Evolutionary conservation across 495 filamentous ascomycete species (phyloP).

Genomic region (Neurospora sp.): DNA sequence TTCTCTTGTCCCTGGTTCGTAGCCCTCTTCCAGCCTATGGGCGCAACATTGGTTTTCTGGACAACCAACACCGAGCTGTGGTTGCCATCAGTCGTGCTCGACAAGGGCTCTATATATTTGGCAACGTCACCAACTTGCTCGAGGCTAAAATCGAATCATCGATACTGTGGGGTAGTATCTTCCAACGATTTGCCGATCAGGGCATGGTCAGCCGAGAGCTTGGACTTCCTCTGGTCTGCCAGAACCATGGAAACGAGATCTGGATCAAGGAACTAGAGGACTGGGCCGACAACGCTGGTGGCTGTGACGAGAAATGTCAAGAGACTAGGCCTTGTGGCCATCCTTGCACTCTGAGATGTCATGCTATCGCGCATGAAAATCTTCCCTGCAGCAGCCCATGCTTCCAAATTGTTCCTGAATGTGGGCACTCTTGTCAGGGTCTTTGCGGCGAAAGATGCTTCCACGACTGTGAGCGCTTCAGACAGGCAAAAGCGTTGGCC

Average conservation of each 20-base stretch:
- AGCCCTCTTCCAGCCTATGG: slow-evolving; percentile 30
- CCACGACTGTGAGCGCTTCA: slow-evolving; percentile 19
- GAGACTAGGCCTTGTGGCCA: slow-evolving; percentile 34
- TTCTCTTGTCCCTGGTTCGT: slow-evolving; percentile 77
- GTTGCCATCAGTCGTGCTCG: slow-evolving; percentile 85
- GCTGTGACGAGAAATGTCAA: slow-evolving; percentile 45
- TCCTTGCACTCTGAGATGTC: slow-evolving; percentile 34
- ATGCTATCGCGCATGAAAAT: slow-evolving; percentile 44
- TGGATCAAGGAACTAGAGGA: slow-evolving; percentile 39
- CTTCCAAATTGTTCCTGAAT: slow-evolving; percentile 37
- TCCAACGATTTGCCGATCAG: slow-evolving; percentile 21
- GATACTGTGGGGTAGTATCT: slow-evolving; percentile 31
- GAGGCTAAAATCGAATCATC: slow-evolving; percentile 22
- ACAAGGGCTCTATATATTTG: slow-evolving; percentile 80
- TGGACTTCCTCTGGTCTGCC: slow-evolving; percentile 31
- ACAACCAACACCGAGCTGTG: slow-evolving; percentile 68
- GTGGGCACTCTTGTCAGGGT: slow-evolving; percentile 48
- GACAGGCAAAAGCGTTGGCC: background rate
- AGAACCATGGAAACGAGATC: slow-evolving; percentile 23
- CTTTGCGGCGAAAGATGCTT: slow-evolving; percentile 31
- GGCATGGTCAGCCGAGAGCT: slow-evolving; percentile 8
- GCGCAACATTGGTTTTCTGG: slow-evolving; percentile 56
- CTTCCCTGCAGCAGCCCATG: slow-evolving; percentile 61
- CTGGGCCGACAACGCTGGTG: slow-evolving; percentile 46
- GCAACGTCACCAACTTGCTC: slow-evolving; percentile 52